phyloP scores from a whole-genome alignment of 139 green algal genomes.

The Auxenochlorella protothecoides region DNA sequence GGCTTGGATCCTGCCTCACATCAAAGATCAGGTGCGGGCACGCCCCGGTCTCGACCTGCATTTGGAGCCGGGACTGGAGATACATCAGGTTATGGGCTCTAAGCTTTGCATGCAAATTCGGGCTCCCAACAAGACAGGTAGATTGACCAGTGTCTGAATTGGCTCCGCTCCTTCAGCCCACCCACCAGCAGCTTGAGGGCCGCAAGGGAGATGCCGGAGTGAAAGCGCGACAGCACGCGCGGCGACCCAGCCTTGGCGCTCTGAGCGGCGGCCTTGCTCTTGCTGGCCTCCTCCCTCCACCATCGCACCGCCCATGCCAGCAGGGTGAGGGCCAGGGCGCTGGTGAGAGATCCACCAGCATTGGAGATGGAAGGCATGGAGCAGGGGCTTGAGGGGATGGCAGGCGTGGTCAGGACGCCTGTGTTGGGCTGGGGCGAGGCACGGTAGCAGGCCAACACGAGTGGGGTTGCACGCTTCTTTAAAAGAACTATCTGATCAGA shows the following conservation, averaged over 20 bases:
- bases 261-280: slow-evolving; percentile 8
- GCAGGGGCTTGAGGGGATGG: too few species aligned
- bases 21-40: background rate
- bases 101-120: background rate
- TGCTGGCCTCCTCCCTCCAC: slow-evolving; percentile 24
- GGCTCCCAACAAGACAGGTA: too few species aligned
- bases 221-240: slow-evolving; percentile 11
- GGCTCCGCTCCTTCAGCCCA: too few species aligned
- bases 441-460: too few species aligned
- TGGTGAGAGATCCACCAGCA: slow-evolving; percentile 32
- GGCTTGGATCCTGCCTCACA: background rate
- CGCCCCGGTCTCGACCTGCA: background rate
- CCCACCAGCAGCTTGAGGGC: slow-evolving; percentile 26
- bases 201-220: slow-evolving; percentile 16
- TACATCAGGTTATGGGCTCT: too few species aligned
- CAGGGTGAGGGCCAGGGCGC: slow-evolving; percentile 42
- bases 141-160: too few species aligned
- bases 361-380: too few species aligned
- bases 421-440: slow-evolving; percentile 16
- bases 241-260: background rate
- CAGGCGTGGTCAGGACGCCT: slow-evolving; percentile 1
- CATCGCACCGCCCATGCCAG: slow-evolving; percentile 47
- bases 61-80: too few species aligned
- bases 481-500: too few species aligned
- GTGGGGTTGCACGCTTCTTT: too few species aligned